A percentile compares a stretch with the other conserved stretches of the same genome.
Conservation (phyloP, 2,329 filamentous ascomycete genomes). For the Arthroderma uncinatum region DNA sequence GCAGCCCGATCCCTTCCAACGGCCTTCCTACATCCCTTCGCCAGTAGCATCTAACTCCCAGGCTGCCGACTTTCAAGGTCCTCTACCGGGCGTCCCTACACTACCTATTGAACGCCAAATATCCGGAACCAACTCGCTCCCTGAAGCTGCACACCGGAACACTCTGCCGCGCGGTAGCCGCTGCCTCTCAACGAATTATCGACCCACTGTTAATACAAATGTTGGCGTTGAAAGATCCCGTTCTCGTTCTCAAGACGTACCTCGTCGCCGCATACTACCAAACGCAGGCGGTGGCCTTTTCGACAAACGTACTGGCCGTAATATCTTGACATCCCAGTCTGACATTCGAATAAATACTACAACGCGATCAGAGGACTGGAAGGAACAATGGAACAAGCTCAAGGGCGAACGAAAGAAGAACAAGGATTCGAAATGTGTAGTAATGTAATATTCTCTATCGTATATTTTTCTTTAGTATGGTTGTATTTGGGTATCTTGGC, state of each 20-base stretch:
- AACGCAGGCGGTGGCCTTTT: slow-evolving; percentile 5
- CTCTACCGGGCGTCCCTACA: neutral
- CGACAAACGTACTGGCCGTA: slow-evolving; percentile 11
- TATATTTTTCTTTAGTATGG: neutral
- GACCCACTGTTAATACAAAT: neutral
- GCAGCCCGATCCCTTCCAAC: neutral
- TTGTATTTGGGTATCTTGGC: slow-evolving; percentile 1
- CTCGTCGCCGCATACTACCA: slow-evolving; percentile 9
- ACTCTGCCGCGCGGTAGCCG: neutral
- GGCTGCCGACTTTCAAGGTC: neutral
- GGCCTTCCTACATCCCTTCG: neutral
- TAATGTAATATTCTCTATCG: slow-evolving; percentile 28
- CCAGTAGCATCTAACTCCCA: neutral
- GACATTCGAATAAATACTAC: slow-evolving; percentile 7
- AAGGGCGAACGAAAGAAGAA: slow-evolving; percentile 28
- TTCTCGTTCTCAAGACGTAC: slow-evolving; percentile 17
- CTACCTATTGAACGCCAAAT: neutral
- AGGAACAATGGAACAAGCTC: slow-evolving; percentile 27
- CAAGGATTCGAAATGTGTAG: slow-evolving; percentile 26
- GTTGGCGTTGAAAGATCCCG: slow-evolving; percentile 12
- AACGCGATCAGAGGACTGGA: slow-evolving; percentile 3
- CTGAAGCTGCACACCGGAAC: slow-evolving; percentile 10
- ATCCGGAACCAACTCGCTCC: slow-evolving; percentile 12
- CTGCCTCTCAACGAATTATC: slow-evolving; percentile 8
- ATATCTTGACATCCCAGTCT: slow-evolving; percentile 12